These are phyloP conservation scores for Talaromyces sp. DNA, from an alignment of 2,329 filamentous ascomycete species.

Conservation along the genomic window DNA sequence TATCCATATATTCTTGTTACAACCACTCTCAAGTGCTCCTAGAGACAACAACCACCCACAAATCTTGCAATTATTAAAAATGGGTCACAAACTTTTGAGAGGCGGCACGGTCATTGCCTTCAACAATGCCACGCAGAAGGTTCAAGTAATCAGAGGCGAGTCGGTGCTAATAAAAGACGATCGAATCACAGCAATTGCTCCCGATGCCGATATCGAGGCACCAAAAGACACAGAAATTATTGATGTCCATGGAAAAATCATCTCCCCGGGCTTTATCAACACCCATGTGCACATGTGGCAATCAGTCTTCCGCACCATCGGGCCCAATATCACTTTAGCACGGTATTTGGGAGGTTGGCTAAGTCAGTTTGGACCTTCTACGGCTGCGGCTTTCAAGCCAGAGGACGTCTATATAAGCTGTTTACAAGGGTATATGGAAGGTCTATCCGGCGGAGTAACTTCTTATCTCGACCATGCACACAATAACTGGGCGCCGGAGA, in stretches of 20 bases:
- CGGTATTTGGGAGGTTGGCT: constrained; percentile 41
- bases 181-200: neutral
- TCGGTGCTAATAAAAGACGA: neutral
- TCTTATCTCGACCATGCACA: constrained; percentile 52
- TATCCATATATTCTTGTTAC: no score
- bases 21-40: no score
- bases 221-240: neutral
- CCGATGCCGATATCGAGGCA: neutral
- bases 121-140: neutral
- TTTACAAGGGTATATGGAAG: constrained; percentile 47
- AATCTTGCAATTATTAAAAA: neutral
- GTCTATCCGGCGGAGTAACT: constrained; percentile 51
- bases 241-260: neutral
- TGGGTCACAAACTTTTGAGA: neutral
- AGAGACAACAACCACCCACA: no score
- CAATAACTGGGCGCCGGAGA: constrained; percentile 31
- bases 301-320: constrained; percentile 51
- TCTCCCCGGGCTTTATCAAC: constrained; percentile 51
- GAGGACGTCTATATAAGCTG: constrained; percentile 47
- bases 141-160: neutral
- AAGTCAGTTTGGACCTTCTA: constrained; percentile 24
- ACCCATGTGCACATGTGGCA: constrained; percentile 56
- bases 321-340: constrained; percentile 47
- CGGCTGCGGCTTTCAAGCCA: constrained; percentile 17
- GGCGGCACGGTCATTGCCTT: neutral